A percentile compares a stretch with the other conserved stretches of the same genome.
phyloP scores from a whole-genome alignment of 1,139 yeast species.

The Suhomyces atakaporum region DNA sequence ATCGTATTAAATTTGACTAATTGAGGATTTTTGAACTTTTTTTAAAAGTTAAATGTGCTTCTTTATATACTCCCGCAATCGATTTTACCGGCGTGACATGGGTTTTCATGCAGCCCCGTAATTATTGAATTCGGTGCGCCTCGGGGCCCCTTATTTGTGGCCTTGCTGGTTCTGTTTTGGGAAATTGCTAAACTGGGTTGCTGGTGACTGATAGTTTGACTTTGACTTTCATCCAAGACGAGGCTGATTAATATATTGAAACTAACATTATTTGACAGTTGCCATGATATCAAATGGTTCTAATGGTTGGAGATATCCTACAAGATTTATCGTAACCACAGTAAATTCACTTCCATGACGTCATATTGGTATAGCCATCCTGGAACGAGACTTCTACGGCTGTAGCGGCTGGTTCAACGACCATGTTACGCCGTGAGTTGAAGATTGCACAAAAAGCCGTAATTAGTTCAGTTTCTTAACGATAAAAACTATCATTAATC shows the following conservation, averaged over 20 bases:
- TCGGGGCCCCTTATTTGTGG: slow-evolving; percentile 11
- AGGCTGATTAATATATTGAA: too few relatives aligned
- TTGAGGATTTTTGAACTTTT: neutral
- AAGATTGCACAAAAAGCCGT: too few relatives aligned
- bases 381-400: neutral
- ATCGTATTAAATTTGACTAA: slow-evolving; percentile 34
- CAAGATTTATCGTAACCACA: too few relatives aligned
- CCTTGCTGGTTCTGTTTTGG: slow-evolving; percentile 11
- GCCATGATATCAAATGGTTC: neutral
- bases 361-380: slow-evolving; percentile 1
- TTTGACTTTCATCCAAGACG: too few relatives aligned
- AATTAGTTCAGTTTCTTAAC: too few relatives aligned
- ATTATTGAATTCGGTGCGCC: slow-evolving; percentile 11
- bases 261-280: too few relatives aligned
- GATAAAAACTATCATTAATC: too few relatives aligned
- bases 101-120: slow-evolving; percentile 11
- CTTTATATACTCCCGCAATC: slow-evolving; percentile 11
- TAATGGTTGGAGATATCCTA: too few relatives aligned
- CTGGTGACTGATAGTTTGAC: slow-evolving; percentile 1
- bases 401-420: too few relatives aligned
- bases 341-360: slow-evolving; percentile 2
- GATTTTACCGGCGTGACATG: slow-evolving; percentile 9
- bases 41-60: slow-evolving; percentile 1
- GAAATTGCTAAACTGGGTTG: slow-evolving; percentile 10
- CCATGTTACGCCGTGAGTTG: too few relatives aligned